A percentile compares a stretch with the other conserved stretches of the same genome.
phyloP scores from a whole-genome alignment of 768 basidiomycete genomes.

The Suillus placidus region DNA sequence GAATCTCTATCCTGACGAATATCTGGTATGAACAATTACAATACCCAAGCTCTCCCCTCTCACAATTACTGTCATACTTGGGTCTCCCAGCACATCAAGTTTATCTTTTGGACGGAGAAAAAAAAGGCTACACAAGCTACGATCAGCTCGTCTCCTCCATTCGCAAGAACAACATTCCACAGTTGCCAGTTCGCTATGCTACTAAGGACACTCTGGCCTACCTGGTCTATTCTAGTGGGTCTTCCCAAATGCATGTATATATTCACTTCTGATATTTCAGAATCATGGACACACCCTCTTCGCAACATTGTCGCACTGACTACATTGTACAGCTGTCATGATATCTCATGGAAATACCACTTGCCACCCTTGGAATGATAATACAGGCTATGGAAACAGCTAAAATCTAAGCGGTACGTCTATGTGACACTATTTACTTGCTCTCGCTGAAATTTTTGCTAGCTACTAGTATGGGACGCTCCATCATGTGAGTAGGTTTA shows the following conservation, averaged over 20 bases:
- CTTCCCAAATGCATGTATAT: neutral
- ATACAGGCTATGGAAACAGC: neutral
- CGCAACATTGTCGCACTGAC: neutral
- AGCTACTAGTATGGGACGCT: too few relatives aligned
- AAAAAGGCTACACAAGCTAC: neutral
- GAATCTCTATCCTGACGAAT: constrained; percentile 9
- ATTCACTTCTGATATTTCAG: neutral
- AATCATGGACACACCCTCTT: neutral
- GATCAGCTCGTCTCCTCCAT: neutral
- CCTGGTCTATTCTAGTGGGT: neutral
- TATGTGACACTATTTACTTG: too few relatives aligned
- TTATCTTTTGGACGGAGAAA: neutral
- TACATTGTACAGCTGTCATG: neutral
- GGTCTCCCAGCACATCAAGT: neutral
- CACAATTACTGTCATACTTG: neutral
- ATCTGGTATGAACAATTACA: neutral
- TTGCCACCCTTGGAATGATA: neutral
- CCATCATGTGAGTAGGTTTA: too few relatives aligned
- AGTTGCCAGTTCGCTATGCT: neutral
- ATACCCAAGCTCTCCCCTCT: neutral
- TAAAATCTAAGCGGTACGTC: neutral
- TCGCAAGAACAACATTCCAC: neutral
- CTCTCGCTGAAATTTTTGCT: too few relatives aligned
- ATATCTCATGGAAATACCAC: neutral
- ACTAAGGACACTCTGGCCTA: neutral